Base-by-base conservation (phyloP, 495 filamentous ascomycete species). In the Xylaria nigripes region DNA sequence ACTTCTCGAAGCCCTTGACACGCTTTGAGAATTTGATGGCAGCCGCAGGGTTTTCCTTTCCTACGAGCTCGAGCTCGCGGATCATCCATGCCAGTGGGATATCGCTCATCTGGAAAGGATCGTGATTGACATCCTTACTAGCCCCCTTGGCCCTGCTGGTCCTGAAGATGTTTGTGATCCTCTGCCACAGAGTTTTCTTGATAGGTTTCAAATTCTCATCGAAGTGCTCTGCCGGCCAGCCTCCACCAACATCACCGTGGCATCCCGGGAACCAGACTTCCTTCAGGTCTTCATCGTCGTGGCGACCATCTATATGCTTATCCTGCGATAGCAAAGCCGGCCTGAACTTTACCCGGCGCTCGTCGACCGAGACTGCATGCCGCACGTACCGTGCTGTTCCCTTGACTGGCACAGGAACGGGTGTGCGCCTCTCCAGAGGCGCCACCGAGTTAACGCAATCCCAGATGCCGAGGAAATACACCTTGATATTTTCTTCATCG, bases 231-330 rank as follows among this genome's bases (percentile, higher is more conserved):
- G 38, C 48, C 5, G 60, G 65, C 61, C 61, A 65, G 1, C 66
- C 61, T 13, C 74, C 74, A 4, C 74, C 74, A 7, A 76, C 68
- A 23, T 77, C 74, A 6, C 70, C 68, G 36, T 77, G 74, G 16
- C 59, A 59, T 0, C 68, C 68, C 0, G 67, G 61, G 25, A 64
- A 64, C 60, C 67, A 68, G 18, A 66, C 61, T 18, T 69, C 65
- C 34, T 69, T 64, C 41, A 68, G 51, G 18, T 69, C 65, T 23
- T 68, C 59, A 3, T 59, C 55, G 25, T 40, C 36, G 7, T 56
- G 16, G 30, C 45, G 19, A 42, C 50, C 30, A 19, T 58, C 45
- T n/a, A 50, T 34, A 5, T 57, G 63, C 30, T 59, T 63, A 21
- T 65, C 63, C 44, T 65, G 63, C 13, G 63, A 58, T 9, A 65